Evolutionary conservation across 352 stramenopile genomes (phyloP).

Genomic region (Pythium dissotocum): DNA sequence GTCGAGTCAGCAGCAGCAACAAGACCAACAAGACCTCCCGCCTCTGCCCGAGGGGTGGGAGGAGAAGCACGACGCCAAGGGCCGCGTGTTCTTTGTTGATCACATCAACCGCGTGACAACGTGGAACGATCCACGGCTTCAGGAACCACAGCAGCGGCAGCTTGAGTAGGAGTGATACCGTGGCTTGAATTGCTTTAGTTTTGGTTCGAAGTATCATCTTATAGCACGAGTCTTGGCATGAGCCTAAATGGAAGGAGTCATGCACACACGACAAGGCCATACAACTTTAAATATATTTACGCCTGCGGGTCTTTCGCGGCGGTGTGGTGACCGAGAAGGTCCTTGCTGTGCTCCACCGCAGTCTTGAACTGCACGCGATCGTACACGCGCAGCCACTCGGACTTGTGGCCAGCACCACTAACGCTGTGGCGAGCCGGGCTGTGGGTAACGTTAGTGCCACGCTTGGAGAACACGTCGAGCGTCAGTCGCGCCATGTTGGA

Average conservation of each 20-base stretch:
- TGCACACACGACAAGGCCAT: no score
- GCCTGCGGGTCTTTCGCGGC: not conserved
- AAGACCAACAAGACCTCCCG: slow-evolving; percentile 4
- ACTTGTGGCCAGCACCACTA: slow-evolving; percentile 17
- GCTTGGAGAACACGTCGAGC: slow-evolving; percentile 57
- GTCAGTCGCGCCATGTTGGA: slow-evolving; percentile 74
- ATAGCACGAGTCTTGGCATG: no score
- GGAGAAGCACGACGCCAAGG: slow-evolving; percentile 67
- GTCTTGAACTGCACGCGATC: slow-evolving; percentile 67
- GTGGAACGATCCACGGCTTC: slow-evolving; percentile 53
- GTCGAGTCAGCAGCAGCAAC: slow-evolving; percentile 7
- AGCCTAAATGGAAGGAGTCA: no score
- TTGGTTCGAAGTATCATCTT: not conserved
- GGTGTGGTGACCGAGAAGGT: slow-evolving; percentile 29
- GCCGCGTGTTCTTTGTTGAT: slow-evolving; percentile 71
- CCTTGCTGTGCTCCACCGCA: slow-evolving; percentile 67
- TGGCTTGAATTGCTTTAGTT: not conserved
- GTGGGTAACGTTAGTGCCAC: not conserved
- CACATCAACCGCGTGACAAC: slow-evolving; percentile 76
- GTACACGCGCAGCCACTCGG: slow-evolving; percentile 65
- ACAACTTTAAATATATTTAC: not conserved
- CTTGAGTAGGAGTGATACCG: not conserved
- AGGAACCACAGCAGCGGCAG: slow-evolving; percentile 2
- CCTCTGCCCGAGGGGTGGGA: slow-evolving; percentile 71
- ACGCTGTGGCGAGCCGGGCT: slow-evolving; percentile 4